Evolutionary conservation across 2,329 filamentous ascomycete species (phyloP).

Genomic region (Sclerotinia borealis): DNA sequence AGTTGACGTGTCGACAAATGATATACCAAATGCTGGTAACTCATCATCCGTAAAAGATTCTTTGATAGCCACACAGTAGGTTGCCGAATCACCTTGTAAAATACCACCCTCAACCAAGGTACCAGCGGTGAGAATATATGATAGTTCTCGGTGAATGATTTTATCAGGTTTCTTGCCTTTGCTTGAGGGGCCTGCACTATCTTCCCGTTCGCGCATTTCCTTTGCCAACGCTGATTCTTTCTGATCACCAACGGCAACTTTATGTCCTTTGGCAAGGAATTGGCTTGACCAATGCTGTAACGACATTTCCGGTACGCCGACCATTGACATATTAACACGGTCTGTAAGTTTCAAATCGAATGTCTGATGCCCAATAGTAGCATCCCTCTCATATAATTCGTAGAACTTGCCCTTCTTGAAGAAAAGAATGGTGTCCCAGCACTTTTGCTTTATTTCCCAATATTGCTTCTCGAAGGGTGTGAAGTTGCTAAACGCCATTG

Average conservation of each 20-base stretch:
- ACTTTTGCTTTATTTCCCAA: conserved; percentile 98
- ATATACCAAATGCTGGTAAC: conserved; percentile 78
- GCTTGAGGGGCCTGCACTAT: conserved; percentile 29
- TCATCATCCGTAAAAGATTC: conserved; percentile 61
- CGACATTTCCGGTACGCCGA: conserved; percentile 91
- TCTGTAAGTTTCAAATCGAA: conserved; percentile 98
- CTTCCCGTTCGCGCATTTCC: conserved; percentile 94
- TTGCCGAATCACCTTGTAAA: conserved; percentile 97
- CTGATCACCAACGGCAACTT: conserved; percentile 94
- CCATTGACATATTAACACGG: conserved; percentile 99
- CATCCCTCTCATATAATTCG: conserved; percentile 96
- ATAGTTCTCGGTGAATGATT: conserved; percentile 84
- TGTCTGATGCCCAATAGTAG: conserved; percentile 89
- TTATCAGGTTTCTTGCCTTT: conserved; percentile 58
- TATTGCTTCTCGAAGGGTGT: conserved; percentile 97
- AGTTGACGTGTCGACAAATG: conserved; percentile 92
- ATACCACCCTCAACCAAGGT: conserved; percentile 94
- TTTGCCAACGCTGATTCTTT: conserved; percentile 94
- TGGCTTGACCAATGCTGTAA: conserved; percentile 97
- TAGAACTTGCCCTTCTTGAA: conserved; percentile 99
- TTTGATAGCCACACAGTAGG: conserved; percentile 93
- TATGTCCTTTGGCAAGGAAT: conserved; percentile 96
- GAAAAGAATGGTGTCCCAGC: conserved; percentile 96
- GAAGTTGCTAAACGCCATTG: conserved; percentile 71
- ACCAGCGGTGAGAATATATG: conserved; percentile 84